Evolutionary conservation across 2,329 filamentous ascomycete species (phyloP), one percentile per base, ranked within the genome.

Genomic region (Epichloe gansuensis): DNA sequence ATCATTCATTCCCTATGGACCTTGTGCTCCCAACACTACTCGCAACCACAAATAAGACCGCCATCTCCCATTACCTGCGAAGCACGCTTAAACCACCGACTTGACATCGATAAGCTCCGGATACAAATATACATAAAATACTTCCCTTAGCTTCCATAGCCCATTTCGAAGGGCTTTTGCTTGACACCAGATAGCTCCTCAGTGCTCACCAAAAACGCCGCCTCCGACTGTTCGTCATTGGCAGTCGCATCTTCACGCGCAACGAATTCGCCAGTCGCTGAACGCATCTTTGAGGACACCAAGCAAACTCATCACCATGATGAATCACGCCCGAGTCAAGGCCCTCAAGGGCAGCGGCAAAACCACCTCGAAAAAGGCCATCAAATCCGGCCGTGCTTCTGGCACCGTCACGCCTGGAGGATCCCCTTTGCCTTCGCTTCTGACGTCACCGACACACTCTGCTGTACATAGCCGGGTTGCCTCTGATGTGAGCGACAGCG

Each of bases 311-410:
- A 23, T n/a, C 44, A 27, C 47, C 42, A 60, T 34, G 39, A 85
- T 85, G 81, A 80, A 76, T 62, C 80, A 84, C 61, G 71, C 78
- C 51, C 74, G 82, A 59, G 82, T 85, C 63, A 83, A 85, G 66
- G 83, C 80, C 49, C 78, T 87, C 53, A 71, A 75, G 55, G 82
- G 84, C 68, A 82, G 80, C 69, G 78, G 79, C 64, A 89, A 89
- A 71, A 89, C 84, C 15, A 69, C 80, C 36, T 88, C 85, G 46
- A 77, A 75, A 60, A 88, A 87, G 66, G 81, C 82, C 23, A 72
- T 74, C 42, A 75, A 76, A 55, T 76, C 75, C 3, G 74, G 76
- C n/a, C 72, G 76, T 34, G 75, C 73, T n/a, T 84, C 80, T 5
- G 75, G 75, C 51, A 71, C 69, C 45, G 71, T 70, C 53, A 84